phyloP scores from a whole-genome alignment of 495 filamentous ascomycete species.

The Aspergillus steynii region DNA sequence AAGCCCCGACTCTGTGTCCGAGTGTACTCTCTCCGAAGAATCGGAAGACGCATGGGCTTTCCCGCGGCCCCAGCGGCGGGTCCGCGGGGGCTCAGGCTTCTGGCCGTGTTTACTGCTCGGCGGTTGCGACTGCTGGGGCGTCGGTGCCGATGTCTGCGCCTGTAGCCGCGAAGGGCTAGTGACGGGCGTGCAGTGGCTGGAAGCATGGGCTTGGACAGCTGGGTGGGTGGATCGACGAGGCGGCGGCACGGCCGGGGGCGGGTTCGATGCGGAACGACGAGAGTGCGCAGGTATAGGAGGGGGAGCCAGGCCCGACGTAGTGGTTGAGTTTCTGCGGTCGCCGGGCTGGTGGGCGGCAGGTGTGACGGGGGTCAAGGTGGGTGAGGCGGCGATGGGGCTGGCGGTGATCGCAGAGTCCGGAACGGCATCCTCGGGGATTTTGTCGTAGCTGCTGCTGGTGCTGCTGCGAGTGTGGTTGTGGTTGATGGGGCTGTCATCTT shows the following conservation, averaged over 20 bases:
- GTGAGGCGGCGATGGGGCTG: slow-evolving; percentile 23
- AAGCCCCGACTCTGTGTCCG: background rate
- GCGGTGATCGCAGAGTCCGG: slow-evolving; percentile 9
- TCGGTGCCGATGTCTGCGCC: background rate
- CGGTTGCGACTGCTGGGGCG: slow-evolving; percentile 1
- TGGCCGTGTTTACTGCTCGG: slow-evolving; percentile 27
- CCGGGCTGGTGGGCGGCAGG: background rate
- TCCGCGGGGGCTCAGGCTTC: slow-evolving; percentile 40
- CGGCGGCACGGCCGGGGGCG: slow-evolving; percentile 42
- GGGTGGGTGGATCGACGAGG: slow-evolving; percentile 37
- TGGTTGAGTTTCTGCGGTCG: slow-evolving; percentile 32
- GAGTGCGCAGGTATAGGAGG: slow-evolving; percentile 25
- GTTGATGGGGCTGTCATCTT: slow-evolving; percentile 1
- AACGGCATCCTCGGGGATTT: slow-evolving; percentile 32
- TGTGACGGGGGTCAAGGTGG: slow-evolving; percentile 12
- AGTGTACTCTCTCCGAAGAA: slow-evolving; percentile 11
- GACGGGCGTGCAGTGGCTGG: slow-evolving; percentile 26
- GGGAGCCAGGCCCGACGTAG: slow-evolving; percentile 26
- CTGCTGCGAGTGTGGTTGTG: slow-evolving; percentile 7
- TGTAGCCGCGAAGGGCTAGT: slow-evolving; percentile 19
- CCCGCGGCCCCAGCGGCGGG: slow-evolving; percentile 40
- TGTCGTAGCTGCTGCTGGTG: slow-evolving; percentile 31
- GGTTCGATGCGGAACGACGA: slow-evolving; percentile 41
- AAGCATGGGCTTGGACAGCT: slow-evolving; percentile 21
- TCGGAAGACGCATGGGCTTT: slow-evolving; percentile 29